Percentiles rank a stretch among this genome's conserved stretches.
phyloP scores from a whole-genome alignment of 2,329 filamentous ascomycete genomes.

The Colletotrichum euphorbiae region DNA sequence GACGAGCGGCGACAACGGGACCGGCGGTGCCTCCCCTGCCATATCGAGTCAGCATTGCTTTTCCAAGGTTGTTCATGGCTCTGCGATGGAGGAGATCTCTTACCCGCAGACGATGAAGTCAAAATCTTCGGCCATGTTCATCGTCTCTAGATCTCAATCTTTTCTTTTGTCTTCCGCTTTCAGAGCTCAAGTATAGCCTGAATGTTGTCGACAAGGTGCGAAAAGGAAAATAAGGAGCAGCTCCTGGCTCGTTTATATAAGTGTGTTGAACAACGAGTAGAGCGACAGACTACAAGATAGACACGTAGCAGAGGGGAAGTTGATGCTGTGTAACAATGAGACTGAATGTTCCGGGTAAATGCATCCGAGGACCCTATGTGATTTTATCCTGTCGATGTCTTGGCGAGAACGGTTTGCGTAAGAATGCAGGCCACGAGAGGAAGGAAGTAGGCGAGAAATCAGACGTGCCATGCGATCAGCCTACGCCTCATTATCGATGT shows the following conservation, averaged over 20 bases:
- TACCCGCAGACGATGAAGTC: background rate
- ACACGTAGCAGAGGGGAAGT: background rate
- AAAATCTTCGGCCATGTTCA: background rate
- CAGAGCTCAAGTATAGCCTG: background rate
- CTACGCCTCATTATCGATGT: too few species aligned
- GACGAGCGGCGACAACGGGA: too few species aligned
- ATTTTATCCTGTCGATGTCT: too few species aligned
- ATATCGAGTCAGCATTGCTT: background rate
- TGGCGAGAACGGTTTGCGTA: too few species aligned
- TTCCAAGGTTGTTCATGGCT: background rate
- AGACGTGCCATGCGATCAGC: too few species aligned
- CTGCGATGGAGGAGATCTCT: background rate
- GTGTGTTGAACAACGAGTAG: background rate
- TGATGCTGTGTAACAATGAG: background rate
- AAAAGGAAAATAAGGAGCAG: background rate
- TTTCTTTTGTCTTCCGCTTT: background rate
- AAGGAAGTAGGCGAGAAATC: too few species aligned
- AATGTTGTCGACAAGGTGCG: background rate
- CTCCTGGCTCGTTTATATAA: background rate
- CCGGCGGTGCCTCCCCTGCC: background rate
- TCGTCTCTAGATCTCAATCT: background rate
- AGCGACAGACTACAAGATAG: accelerated
- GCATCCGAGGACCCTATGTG: background rate
- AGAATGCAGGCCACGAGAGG: too few species aligned
- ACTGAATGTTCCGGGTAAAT: background rate